phyloP scores from a whole-genome alignment of 148 eudicot species.

The Rhododendron williamsianum region DNA sequence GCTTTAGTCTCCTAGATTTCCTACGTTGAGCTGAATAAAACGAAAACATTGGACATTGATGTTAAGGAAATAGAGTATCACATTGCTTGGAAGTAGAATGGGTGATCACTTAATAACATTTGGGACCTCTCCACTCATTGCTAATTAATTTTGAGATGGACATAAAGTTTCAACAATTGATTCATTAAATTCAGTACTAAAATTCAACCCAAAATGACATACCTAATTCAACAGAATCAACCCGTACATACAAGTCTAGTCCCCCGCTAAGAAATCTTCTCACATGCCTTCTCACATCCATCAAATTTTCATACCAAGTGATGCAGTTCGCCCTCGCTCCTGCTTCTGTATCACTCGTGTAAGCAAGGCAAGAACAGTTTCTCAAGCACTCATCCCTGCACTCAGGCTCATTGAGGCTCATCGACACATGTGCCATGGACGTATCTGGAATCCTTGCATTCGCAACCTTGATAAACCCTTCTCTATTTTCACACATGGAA shows the following conservation, averaged over 20 bases:
- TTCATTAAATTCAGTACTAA: too few relatives aligned
- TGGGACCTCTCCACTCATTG: too few relatives aligned
- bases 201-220: not conserved
- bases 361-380: constrained; percentile 1
- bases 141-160: too few relatives aligned
- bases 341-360: not conserved
- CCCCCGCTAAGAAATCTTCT: not conserved
- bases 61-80: too few relatives aligned
- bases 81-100: too few relatives aligned
- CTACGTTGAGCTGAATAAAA: not conserved
- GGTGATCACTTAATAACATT: not conserved
- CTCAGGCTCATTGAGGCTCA: not conserved
- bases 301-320: not conserved
- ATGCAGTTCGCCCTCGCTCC: not conserved
- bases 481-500: constrained; percentile 35
- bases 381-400: not conserved
- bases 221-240: not conserved
- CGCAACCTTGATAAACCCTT: constrained; percentile 38
- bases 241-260: not conserved
- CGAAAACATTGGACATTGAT: not conserved
- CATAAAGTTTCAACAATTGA: too few relatives aligned
- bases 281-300: not conserved
- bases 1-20: not conserved
- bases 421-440: not conserved
- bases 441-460: constrained; percentile 45